Percentiles rank a stretch among this genome's conserved stretches.
These are phyloP conservation scores for Pythium insidiosum DNA, from an alignment of 352 stramenopile genomes.

Conservation along the genomic window DNA sequence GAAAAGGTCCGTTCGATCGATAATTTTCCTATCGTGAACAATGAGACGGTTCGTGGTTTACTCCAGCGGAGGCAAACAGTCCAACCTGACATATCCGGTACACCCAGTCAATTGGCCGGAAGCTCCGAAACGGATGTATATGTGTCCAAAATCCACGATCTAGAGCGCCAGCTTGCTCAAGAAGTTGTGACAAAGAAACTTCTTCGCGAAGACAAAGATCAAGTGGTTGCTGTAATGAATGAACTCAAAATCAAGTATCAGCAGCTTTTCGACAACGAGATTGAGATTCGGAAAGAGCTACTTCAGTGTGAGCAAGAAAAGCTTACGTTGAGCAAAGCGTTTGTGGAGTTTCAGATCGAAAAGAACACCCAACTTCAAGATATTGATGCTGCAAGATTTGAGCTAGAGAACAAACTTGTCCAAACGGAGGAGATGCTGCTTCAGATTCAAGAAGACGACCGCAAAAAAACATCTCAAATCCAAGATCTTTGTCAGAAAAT, in stretches of 20 bases:
- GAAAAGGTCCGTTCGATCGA: conserved; percentile 18
- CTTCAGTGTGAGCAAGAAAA: conserved; percentile 61
- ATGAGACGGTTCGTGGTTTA: conserved; percentile 38
- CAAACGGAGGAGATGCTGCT: conserved; percentile 53
- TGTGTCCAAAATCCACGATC: conserved; percentile 25
- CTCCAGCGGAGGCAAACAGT: too few relatives aligned
- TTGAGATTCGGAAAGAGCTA: conserved; percentile 47
- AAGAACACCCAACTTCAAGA: conserved; percentile 28
- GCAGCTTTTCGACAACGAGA: conserved; percentile 50
- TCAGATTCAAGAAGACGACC: conserved; percentile 53
- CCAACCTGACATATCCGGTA: conserved; percentile 18
- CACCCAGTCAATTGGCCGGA: background rate
- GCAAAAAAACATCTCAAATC: conserved; percentile 40
- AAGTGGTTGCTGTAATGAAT: conserved; percentile 21
- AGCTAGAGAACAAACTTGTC: conserved; percentile 50
- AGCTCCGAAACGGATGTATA: conserved; percentile 1
- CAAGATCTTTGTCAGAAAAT: conserved; percentile 51
- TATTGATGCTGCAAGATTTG: conserved; percentile 52
- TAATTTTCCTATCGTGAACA: conserved; percentile 52
- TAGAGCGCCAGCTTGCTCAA: conserved; percentile 30
- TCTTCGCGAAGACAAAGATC: conserved; percentile 45
- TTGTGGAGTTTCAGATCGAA: conserved; percentile 59
- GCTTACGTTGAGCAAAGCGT: conserved; percentile 50
- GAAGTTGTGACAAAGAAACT: conserved; percentile 31
- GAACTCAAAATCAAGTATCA: conserved; percentile 55